A percentile compares a stretch with the other conserved stretches of the same genome.
phyloP scores from a whole-genome alignment of 768 basidiomycete species.

The Chalciporus chontae region DNA sequence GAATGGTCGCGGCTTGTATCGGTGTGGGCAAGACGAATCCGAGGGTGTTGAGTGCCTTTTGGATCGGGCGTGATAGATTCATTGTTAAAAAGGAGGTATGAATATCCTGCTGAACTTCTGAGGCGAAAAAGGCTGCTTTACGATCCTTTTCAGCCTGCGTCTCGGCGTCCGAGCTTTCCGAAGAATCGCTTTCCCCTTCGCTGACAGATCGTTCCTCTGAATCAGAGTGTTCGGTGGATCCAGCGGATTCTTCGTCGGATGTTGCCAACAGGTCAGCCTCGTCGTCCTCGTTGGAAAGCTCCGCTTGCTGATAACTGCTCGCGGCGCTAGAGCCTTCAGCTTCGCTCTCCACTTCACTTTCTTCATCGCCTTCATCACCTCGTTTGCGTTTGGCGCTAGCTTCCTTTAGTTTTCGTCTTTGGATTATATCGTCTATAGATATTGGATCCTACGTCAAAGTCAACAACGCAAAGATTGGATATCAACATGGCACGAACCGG shows the following conservation, averaged over 20 bases:
- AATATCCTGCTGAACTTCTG: slow-evolving; percentile 45
- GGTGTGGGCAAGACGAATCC: slow-evolving; percentile 87
- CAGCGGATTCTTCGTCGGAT: slow-evolving; percentile 34
- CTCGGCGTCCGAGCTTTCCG: slow-evolving; percentile 59
- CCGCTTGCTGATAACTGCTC: slow-evolving; percentile 19
- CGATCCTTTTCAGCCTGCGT: slow-evolving; percentile 59
- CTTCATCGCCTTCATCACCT: slow-evolving; percentile 33
- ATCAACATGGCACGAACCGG: slow-evolving; percentile 41
- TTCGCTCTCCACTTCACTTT: slow-evolving; percentile 30
- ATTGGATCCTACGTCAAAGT: slow-evolving; percentile 56
- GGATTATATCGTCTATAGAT: slow-evolving; percentile 91
- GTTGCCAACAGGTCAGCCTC: slow-evolving; percentile 33
- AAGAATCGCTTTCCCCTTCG: slow-evolving; percentile 44
- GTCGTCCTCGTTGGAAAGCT: slow-evolving; percentile 29
- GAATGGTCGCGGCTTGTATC: slow-evolving; percentile 92
- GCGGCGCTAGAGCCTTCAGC: slow-evolving; percentile 2
- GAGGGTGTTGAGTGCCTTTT: slow-evolving; percentile 84
- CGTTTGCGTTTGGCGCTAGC: slow-evolving; percentile 62
- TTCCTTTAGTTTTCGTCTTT: slow-evolving; percentile 50
- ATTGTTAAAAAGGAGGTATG: slow-evolving; percentile 85
- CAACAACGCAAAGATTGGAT: neutral
- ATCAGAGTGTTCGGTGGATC: slow-evolving; percentile 29
- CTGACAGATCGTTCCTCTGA: slow-evolving; percentile 26
- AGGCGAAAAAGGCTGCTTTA: slow-evolving; percentile 87
- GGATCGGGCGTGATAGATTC: slow-evolving; percentile 92